Conservation (phyloP, 305 asterid species). For the Ajuga reptans region DNA sequence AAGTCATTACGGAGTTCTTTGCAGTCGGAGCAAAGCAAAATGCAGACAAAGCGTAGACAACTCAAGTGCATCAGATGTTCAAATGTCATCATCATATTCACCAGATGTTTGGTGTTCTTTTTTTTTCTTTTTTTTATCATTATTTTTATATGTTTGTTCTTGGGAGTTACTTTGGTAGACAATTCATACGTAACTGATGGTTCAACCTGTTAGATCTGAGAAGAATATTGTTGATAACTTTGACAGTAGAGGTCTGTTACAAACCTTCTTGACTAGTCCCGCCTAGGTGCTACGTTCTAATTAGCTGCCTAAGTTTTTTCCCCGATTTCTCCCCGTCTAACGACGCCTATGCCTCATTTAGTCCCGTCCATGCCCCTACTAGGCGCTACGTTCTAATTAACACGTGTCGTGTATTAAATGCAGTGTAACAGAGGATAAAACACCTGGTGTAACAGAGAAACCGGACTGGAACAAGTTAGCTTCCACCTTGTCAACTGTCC, state of each 20-base stretch:
- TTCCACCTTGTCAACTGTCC: neutral
- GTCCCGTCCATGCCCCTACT: too few relatives aligned
- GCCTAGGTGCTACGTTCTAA: too few relatives aligned
- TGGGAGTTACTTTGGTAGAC: neutral
- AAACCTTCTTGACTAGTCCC: too few relatives aligned
- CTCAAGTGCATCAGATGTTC: conserved; percentile 23
- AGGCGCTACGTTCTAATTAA: too few relatives aligned
- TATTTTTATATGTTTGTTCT: neutral
- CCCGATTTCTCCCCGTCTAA: too few relatives aligned
- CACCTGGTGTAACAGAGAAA: too few relatives aligned
- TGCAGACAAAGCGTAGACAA: conserved; percentile 23
- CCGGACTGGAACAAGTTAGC: neutral
- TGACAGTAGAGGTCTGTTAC: too few relatives aligned
- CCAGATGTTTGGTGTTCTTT: neutral
- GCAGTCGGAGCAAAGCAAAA: conserved; percentile 79
- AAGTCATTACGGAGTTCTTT: conserved; percentile 90
- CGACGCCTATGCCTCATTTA: too few relatives aligned
- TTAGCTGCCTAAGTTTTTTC: too few relatives aligned
- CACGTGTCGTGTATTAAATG: too few relatives aligned
- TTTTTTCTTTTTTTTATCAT: neutral
- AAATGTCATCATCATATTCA: neutral
- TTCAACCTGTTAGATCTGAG: neutral
- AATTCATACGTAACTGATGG: neutral
- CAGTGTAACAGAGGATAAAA: too few relatives aligned
- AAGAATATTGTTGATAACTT: neutral